Evolutionary conservation across 2,329 filamentous ascomycete genomes (phyloP), one percentile per base, ranked within the genome.

Genomic region (Diaporthe humulicola): DNA sequence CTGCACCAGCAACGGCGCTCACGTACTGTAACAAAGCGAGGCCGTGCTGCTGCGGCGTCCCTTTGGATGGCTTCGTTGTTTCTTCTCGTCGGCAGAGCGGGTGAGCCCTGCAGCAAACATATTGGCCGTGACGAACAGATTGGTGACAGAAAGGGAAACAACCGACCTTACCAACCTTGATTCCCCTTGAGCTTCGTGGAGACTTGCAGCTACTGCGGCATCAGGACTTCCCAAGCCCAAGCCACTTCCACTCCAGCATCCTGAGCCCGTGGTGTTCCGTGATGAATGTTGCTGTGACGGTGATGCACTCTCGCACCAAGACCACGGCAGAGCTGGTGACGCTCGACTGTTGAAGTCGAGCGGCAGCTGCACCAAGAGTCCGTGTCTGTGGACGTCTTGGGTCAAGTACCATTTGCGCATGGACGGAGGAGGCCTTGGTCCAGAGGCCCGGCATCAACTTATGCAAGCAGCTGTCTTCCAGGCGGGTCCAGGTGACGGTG

Each of bases 151-250:
- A 19, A 36, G 4, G n/a, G 33, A 36, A 40, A 52, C 64, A 52
- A 52, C 64, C 33, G 30, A 67, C 64, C 64, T 17, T 52, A 67
- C 40, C 33, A 50, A 66, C 61, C 22, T n/a, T n/a, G n/a, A n/a
- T n/a, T n/a, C n/a, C n/a, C n/a, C n/a, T n/a, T n/a, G n/a, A n/a
- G n/a, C n/a, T n/a, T n/a, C n/a, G n/a, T n/a, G n/a, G n/a, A n/a
- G n/a, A n/a, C n/a, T n/a, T n/a, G n/a, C n/a, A n/a, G 30, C 19
- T 36, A 10, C 4, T 57, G 28, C 15, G 15, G 36, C 28, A 50
- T 2, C 19, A 4, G 3, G 19, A 42, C 6, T 9, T n/a, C 40
- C 17, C 9, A 6, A 6, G 19, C 28, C 10, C 10, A 22, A 48
- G 19, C 5, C 2, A 25, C n/a, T 19, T 7, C 5, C 2, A 25